Base-by-base conservation (phyloP, 192 early-diverging fungal genomes). In the Coemansia sp. region DNA sequence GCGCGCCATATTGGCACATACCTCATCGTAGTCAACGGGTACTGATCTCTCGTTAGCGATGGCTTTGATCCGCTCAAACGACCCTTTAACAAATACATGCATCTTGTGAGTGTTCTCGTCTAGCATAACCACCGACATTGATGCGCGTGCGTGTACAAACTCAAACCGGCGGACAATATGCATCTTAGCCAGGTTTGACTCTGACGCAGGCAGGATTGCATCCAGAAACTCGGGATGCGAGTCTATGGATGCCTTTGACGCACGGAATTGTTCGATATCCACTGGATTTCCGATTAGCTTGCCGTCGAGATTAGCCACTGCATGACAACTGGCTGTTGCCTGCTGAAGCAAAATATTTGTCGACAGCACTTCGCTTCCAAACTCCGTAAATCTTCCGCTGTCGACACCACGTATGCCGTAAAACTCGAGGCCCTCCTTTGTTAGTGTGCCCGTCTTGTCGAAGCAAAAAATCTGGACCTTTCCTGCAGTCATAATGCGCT, bases 371-470 rank as follows among this genome's bases (percentile, higher is more conserved):
- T 63, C 62, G 21, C 23, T 41, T 4, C 30, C 60, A 31, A 67
- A 56, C 9, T 49, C 25, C 10, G 8, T 52, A 28, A 73, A 69
- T 27, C 3, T 19, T 31, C 64, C 58, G 30, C 61, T 31, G 14
- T 60, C 70, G 3, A 76, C 50, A 23, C 55, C 47, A 54, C 71
- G 71, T 16, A 60, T 69, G 22, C 83, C 88, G 52, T 75, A 67
- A 57, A 84, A 86, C 61, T 87, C 82, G 21, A 89, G 78, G 1
- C 86, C 86, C 64, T 87, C 86, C 60, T 84, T 84, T 16, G 88
- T 87, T 56, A 89, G 71, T 24, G 88, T 89, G 16, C 87, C 87
- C 4, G 86, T 86, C 72, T 88, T 87, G 67, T 87, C 87, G 57
- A 87, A 87, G 69, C 82, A 84, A 49, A 86, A 85, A 28, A 88